Evolutionary conservation across 2,329 filamentous ascomycete genomes (phyloP).

Genomic region (Lasiodiplodia gonubiensis): DNA sequence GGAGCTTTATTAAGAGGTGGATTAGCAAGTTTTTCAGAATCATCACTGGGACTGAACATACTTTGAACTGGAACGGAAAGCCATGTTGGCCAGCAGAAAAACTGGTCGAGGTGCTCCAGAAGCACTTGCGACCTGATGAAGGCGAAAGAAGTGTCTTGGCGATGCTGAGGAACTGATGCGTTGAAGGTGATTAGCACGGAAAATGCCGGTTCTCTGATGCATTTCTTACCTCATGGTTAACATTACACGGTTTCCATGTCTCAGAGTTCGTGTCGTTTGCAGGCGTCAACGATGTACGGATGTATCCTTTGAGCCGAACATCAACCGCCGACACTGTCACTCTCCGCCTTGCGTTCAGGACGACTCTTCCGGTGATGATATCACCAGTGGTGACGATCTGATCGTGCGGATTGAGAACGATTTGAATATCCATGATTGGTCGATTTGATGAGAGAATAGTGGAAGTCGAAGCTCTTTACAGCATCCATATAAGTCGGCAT

Average conservation of each 20-base stretch:
- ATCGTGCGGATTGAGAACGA: conserved; percentile 10
- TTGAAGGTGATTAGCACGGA: not conserved
- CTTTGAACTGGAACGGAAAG: conserved; percentile 1
- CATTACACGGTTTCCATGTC: conserved; percentile 6
- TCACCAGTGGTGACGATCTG: conserved; percentile 8
- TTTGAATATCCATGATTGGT: conserved; percentile 1
- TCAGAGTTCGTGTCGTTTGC: not conserved
- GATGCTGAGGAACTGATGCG: conserved; percentile 1
- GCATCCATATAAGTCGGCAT: not conserved
- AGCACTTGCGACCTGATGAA: not conserved
- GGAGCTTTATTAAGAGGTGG: not conserved
- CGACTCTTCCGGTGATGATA: not conserved
- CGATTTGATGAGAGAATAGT: not conserved
- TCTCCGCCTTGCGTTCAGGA: conserved; percentile 2
- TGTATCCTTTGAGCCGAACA: conserved; percentile 4
- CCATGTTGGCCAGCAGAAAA: conserved; percentile 6
- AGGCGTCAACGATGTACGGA: not conserved
- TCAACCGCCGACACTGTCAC: not conserved
- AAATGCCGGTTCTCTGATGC: not conserved
- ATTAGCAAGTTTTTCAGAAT: not conserved
- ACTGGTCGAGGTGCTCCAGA: not conserved
- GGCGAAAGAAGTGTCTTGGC: conserved; percentile 1
- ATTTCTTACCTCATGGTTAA: conserved; percentile 8
- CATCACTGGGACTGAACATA: not conserved
- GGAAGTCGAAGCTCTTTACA: not conserved